These are phyloP conservation scores for Didymella keratinophila DNA, from an alignment of 2,329 filamentous ascomycete species.

Conservation along the genomic window DNA sequence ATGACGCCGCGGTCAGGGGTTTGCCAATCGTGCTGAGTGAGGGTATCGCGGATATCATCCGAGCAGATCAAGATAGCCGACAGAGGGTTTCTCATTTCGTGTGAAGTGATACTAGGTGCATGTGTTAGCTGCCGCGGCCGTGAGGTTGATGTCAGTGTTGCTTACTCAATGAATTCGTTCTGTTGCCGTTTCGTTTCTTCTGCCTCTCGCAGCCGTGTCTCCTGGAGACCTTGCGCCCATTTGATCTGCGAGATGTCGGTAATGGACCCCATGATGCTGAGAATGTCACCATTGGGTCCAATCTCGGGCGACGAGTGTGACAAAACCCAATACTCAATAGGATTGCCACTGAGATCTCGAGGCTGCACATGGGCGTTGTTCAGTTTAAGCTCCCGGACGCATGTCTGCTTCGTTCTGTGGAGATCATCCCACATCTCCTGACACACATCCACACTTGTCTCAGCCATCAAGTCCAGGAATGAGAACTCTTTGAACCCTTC, in stretches of 20 bases:
- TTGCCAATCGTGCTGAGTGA: slow-evolving; percentile 30
- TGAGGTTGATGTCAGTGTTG: neutral
- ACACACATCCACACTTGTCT: slow-evolving; percentile 44
- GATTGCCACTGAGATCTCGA: slow-evolving; percentile 49
- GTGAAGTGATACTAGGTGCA: slow-evolving; percentile 36
- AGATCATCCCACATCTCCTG: slow-evolving; percentile 53
- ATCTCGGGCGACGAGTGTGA: slow-evolving; percentile 42
- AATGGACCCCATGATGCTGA: slow-evolving; percentile 43
- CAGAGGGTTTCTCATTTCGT: slow-evolving; percentile 49
- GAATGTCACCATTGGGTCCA: slow-evolving; percentile 33
- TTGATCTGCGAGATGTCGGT: slow-evolving; percentile 47
- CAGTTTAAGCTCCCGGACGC: slow-evolving; percentile 55
- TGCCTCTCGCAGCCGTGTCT: slow-evolving; percentile 38
- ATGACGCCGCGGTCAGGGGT: slow-evolving; percentile 30
- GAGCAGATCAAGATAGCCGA: slow-evolving; percentile 46
- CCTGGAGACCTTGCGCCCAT: slow-evolving; percentile 47
- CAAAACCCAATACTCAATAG: slow-evolving; percentile 57
- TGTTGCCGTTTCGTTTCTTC: slow-evolving; percentile 46
- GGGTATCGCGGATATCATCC: slow-evolving; percentile 42
- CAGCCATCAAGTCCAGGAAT: slow-evolving; percentile 54
- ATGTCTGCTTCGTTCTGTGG: slow-evolving; percentile 45
- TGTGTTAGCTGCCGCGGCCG: neutral
- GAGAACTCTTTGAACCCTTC: slow-evolving; percentile 53
- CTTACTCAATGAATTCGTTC: slow-evolving; percentile 47
- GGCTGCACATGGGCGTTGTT: slow-evolving; percentile 44